Evolutionary conservation across 306 rosid species (phyloP), one percentile per base, ranked within the genome.

Genomic region (Trifolium subterraneum): DNA sequence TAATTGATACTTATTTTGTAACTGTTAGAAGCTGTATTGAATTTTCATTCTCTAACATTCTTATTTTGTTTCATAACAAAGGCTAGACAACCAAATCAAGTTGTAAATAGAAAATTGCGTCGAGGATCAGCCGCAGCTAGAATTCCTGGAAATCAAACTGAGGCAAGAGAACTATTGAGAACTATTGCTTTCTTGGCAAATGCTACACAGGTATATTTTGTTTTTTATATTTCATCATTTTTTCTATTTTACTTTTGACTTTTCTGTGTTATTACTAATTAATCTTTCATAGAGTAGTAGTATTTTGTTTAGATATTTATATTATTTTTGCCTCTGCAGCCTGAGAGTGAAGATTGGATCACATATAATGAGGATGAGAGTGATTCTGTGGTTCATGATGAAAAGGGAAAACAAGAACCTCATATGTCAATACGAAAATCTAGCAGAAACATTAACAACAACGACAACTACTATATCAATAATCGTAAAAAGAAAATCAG

Each of bases 301-400:
- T 27, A 27, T 27, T 27, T 27, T 27, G 31, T 27, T 27, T 27
- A 27, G 0, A 27, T 27, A 27, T 27, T 27, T 0, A 27, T 27
- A 27, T 27, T 27, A 3, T 27, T 27, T 27, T 29, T 29, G 41
- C 12, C 4, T 38, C 36, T 13, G 68, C 68, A 71, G 77, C 51
- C 38, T 8, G 73, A 31, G 12, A 58, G 68, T 1, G 73, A 72
- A 20, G 82, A 55, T 7, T 74, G 62, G 78, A 29, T 36, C 61
- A 52, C 60, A 63, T n/a, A 72, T 27, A 58, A 64, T 12, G 78
- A 71, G 1, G 74, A 65, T 16, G 56, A 76, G n/a, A 14, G 38
- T 36, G 23, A 23, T 23, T 58, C 3, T 5, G 18, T 25, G 36
- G 2, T 25, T 54, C 44, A 64, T 65, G 51, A 19, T 19, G 39